Percentiles rank a stretch among this genome's conserved stretches.
These are phyloP conservation scores for Acaromyces ingoldii DNA, from an alignment of 1,284 basidiomycete genomes.

Conservation along the genomic window DNA sequence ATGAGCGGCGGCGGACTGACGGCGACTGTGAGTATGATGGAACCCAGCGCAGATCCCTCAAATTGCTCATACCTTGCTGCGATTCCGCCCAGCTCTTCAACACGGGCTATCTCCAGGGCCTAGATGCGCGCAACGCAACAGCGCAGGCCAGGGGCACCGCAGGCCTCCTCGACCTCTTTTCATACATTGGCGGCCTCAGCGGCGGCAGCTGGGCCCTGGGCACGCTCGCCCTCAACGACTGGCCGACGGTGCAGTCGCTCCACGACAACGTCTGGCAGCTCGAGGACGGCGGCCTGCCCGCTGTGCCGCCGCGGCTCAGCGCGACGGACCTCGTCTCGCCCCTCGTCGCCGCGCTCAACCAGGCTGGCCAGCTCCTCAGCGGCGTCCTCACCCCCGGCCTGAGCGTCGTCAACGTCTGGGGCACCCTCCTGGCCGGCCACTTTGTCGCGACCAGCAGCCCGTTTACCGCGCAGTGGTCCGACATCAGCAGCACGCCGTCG, in stretches of 20 bases:
- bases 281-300: slow-evolving; percentile 17
- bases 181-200: slow-evolving; percentile 42
- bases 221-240: slow-evolving; percentile 37
- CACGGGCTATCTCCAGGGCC: slow-evolving; percentile 27
- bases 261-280: slow-evolving; percentile 53
- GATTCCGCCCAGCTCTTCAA: slow-evolving; percentile 17
- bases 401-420: slow-evolving; percentile 45
- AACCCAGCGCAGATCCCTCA: too few relatives aligned
- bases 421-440: slow-evolving; percentile 39
- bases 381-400: slow-evolving; percentile 18
- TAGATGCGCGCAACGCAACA: slow-evolving; percentile 40
- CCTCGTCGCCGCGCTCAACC: slow-evolving; percentile 6
- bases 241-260: slow-evolving; percentile 34
- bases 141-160: slow-evolving; percentile 38
- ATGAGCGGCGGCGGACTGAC: slow-evolving; percentile 56
- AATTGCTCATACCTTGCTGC: too few relatives aligned
- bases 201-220: slow-evolving; percentile 46
- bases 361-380: slow-evolving; percentile 29
- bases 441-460: slow-evolving; percentile 36
- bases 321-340: slow-evolving; percentile 38
- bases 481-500: slow-evolving; percentile 29
- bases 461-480: slow-evolving; percentile 35
- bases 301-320: too few relatives aligned
- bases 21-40: slow-evolving; percentile 6
- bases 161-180: slow-evolving; percentile 40